Percentiles rank a stretch among this genome's conserved stretches.
These are phyloP conservation scores for Pseudozyma flocculosa DNA, from an alignment of 1,284 basidiomycete species.

Conservation along the genomic window DNA sequence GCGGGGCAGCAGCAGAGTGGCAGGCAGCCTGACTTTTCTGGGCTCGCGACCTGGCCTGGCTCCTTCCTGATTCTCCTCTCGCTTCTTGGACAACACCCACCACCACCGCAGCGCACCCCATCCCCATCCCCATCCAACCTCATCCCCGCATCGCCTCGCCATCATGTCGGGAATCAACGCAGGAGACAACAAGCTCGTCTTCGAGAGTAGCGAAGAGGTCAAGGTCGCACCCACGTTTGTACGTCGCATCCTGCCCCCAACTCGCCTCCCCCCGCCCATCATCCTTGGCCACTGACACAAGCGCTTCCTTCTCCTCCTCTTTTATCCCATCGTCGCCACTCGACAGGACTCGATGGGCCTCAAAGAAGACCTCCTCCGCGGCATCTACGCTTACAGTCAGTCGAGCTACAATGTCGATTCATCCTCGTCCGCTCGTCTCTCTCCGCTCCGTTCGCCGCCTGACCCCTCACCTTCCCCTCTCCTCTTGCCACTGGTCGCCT, in stretches of 20 bases:
- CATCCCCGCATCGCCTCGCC: not conserved
- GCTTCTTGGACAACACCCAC: too few species aligned
- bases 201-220: constrained; percentile 95
- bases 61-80: too few species aligned
- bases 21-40: too few species aligned
- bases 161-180: constrained; percentile 43
- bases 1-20: too few species aligned
- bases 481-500: not conserved
- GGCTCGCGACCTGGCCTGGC: too few species aligned
- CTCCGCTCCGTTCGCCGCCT: too few species aligned
- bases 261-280: not conserved
- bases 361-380: constrained; percentile 92
- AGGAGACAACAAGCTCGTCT: constrained; percentile 71
- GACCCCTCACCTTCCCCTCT: constrained; percentile 1
- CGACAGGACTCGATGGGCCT: constrained; percentile 85
- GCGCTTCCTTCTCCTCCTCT: too few species aligned
- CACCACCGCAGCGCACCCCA: too few species aligned
- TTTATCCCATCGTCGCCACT: too few species aligned
- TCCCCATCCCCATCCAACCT: not conserved
- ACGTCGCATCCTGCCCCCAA: not conserved
- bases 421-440: too few species aligned
- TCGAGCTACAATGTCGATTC: too few species aligned
- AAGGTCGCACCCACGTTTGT: constrained; percentile 63
- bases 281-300: too few species aligned
- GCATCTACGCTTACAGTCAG: constrained; percentile 98